Evolutionary conservation across 1,284 basidiomycete genomes (phyloP).

Genomic region (Mycena sp.): DNA sequence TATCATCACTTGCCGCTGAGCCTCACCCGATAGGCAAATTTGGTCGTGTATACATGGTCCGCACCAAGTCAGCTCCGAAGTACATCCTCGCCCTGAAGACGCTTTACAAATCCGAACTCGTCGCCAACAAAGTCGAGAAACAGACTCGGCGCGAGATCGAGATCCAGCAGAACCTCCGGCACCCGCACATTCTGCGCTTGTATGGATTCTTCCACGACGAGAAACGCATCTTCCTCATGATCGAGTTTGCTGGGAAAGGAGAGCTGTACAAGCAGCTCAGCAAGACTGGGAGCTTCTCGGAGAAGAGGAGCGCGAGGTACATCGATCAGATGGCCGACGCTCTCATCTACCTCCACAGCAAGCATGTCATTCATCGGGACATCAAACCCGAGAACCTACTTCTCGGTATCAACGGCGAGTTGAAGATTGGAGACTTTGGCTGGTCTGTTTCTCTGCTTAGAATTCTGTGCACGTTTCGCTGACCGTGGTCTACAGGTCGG

Average conservation of each 20-base stretch:
- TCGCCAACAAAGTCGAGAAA: slow-evolving; percentile 88
- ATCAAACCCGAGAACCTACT: slow-evolving; percentile 99
- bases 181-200: slow-evolving; percentile 93
- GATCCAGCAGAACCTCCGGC: slow-evolving; percentile 97
- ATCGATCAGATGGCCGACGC: slow-evolving; percentile 99
- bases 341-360: slow-evolving; percentile 90
- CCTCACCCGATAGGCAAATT: slow-evolving; percentile 76
- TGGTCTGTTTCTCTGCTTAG: slow-evolving; percentile 59
- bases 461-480: background rate
- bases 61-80: slow-evolving; percentile 86
- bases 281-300: slow-evolving; percentile 87
- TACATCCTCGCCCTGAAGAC: slow-evolving; percentile 99
- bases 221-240: slow-evolving; percentile 97
- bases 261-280: slow-evolving; percentile 96
- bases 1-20: background rate
- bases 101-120: slow-evolving; percentile 96
- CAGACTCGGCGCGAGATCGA: slow-evolving; percentile 98
- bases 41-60: slow-evolving; percentile 98
- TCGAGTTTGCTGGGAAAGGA: slow-evolving; percentile 96
- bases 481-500: slow-evolving; percentile 49
- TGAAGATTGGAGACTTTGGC: slow-evolving; percentile 99
- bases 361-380: slow-evolving; percentile 98
- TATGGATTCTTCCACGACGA: slow-evolving; percentile 99
- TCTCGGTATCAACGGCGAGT: slow-evolving; percentile 93
- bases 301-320: slow-evolving; percentile 88